Evolutionary conservation across 2,329 filamentous ascomycete genomes (phyloP).

Genomic region (Didymosphaeria variabile): DNA sequence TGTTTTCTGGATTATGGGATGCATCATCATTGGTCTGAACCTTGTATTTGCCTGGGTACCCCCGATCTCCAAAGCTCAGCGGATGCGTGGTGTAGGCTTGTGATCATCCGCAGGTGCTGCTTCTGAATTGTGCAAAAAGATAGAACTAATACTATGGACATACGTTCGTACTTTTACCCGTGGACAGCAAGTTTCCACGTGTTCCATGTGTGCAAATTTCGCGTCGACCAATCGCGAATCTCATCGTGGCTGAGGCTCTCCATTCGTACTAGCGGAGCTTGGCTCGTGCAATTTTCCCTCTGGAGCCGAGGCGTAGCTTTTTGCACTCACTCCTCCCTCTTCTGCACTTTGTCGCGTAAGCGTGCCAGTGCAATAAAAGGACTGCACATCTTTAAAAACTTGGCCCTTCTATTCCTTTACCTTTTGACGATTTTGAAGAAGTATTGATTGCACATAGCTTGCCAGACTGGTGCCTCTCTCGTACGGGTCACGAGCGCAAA

Average conservation of each 20-base stretch:
- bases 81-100: constrained; percentile 24
- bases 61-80: constrained; percentile 64
- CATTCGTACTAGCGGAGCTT: neutral
- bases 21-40: constrained; percentile 75
- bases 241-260: neutral
- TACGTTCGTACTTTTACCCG: neutral
- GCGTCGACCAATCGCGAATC: neutral
- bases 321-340: neutral
- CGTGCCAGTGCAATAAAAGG: constrained; percentile 10
- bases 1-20: constrained; percentile 80
- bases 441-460: neutral
- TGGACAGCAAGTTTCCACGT: neutral
- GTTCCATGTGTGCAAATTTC: neutral
- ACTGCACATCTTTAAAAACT: neutral
- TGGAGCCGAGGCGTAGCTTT: neutral
- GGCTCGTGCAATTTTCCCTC: constrained; percentile 7
- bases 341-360: neutral
- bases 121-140: neutral
- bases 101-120: neutral
- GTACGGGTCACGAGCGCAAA: neutral
- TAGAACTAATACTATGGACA: neutral
- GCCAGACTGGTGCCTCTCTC: neutral
- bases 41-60: constrained; percentile 70
- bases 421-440: neutral
- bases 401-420: neutral